A percentile compares a stretch with the other conserved stretches of the same genome.
These are phyloP conservation scores for Endotrypanum monterogeii DNA, from an alignment of 208 protist genomes.

Conservation along the genomic window DNA sequence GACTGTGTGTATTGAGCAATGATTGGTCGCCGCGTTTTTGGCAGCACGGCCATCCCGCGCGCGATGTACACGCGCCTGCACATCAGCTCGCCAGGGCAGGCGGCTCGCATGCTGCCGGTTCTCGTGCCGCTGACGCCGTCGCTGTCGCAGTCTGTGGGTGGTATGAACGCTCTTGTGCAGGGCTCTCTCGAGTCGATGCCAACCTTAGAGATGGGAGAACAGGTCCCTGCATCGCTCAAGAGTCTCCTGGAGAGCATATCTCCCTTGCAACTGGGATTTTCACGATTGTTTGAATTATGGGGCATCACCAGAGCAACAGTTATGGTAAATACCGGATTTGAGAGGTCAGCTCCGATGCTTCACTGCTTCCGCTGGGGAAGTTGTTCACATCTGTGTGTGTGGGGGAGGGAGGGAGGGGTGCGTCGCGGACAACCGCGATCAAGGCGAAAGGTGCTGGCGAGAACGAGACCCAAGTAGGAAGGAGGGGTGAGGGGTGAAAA, in stretches of 20 bases:
- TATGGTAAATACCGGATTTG: slow-evolving; percentile 26
- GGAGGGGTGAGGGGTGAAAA: too few species aligned
- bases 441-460: neutral
- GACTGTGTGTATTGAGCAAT: slow-evolving; percentile 28
- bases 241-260: slow-evolving; percentile 55
- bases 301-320: slow-evolving; percentile 56
- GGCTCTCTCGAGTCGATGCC: slow-evolving; percentile 23
- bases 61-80: slow-evolving; percentile 75
- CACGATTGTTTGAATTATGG: slow-evolving; percentile 87
- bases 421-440: neutral
- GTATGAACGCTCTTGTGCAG: slow-evolving; percentile 11
- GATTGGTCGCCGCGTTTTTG: slow-evolving; percentile 78
- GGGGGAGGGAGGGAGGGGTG: neutral
- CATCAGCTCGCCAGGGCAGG: slow-evolving; percentile 66
- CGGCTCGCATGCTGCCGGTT: slow-evolving; percentile 59
- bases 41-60: slow-evolving; percentile 65
- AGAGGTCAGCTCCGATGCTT: neutral
- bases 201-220: slow-evolving; percentile 28
- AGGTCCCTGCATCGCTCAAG: slow-evolving; percentile 46
- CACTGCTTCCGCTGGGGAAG: neutral
- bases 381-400: neutral
- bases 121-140: slow-evolving; percentile 52
- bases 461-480: neutral
- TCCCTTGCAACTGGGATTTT: slow-evolving; percentile 53
- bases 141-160: slow-evolving; percentile 18